Evolutionary conservation across 148 eudicot genomes (phyloP).

Genomic region (Oxyria digyna): DNA sequence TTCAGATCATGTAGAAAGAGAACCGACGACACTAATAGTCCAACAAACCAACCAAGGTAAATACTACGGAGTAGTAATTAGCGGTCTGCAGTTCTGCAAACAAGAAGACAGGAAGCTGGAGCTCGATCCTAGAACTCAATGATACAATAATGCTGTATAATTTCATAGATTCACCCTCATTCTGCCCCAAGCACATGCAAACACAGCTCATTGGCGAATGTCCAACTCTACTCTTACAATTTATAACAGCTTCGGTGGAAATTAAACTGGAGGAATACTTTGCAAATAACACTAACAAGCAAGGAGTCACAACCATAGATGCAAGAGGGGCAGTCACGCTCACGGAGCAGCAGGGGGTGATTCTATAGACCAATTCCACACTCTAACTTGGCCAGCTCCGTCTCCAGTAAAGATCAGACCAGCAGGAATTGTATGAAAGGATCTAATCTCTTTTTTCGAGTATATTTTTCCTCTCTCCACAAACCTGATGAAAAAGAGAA

Average conservation of each 20-base stretch:
- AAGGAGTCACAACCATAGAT: too few relatives aligned
- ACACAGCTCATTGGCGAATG: background rate
- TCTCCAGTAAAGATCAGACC: constrained; percentile 83
- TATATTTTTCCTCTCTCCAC: constrained; percentile 72
- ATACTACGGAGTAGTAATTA: too few relatives aligned
- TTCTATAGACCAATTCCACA: constrained; percentile 65
- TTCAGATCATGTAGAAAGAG: too few relatives aligned
- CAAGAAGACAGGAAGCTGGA: background rate
- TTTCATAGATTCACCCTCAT: background rate
- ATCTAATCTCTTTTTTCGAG: constrained; percentile 58
- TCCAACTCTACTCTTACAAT: background rate
- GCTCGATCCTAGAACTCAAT: background rate
- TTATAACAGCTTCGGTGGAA: background rate
- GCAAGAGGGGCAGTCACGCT: too few relatives aligned
- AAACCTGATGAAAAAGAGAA: constrained; percentile 31
- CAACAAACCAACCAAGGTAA: background rate
- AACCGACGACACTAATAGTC: background rate
- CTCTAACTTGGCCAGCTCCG: constrained; percentile 77
- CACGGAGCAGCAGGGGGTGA: constrained; percentile 21
- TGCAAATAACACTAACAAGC: background rate
- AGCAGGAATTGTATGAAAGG: constrained; percentile 56
- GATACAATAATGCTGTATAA: background rate
- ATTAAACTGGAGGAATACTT: background rate
- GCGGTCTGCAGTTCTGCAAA: background rate
- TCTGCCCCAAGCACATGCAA: background rate